phyloP scores from a whole-genome alignment of 2,329 filamentous ascomycete genomes.

The Didymella lethalis region DNA sequence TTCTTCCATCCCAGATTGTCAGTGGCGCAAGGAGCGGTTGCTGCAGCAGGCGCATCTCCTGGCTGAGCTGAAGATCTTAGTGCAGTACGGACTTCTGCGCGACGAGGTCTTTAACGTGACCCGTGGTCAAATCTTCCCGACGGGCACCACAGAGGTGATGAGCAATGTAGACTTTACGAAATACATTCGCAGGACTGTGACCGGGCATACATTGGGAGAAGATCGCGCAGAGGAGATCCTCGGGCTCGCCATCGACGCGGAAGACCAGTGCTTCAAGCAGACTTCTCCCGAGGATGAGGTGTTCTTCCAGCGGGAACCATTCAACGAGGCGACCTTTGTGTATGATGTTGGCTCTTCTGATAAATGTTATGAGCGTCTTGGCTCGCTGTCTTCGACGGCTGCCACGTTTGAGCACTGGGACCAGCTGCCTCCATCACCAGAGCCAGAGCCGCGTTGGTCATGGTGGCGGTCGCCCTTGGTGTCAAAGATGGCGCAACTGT shows the following conservation, averaged over 20 bases:
- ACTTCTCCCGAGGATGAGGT: constrained; percentile 3
- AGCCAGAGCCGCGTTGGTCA: background rate
- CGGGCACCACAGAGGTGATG: background rate
- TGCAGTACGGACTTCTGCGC: background rate
- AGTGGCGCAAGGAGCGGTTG: constrained; percentile 6
- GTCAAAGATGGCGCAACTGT: background rate
- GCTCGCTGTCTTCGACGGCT: background rate
- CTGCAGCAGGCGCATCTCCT: constrained; percentile 3
- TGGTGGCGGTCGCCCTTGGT: constrained; percentile 1
- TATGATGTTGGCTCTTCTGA: constrained; percentile 3
- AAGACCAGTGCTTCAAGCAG: background rate
- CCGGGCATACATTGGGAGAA: background rate
- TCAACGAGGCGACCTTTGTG: background rate
- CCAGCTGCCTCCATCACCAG: background rate
- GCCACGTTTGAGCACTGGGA: background rate
- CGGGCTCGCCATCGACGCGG: background rate
- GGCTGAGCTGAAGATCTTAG: constrained; percentile 3
- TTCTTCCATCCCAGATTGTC: too few species aligned
- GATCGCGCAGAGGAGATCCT: constrained; percentile 1
- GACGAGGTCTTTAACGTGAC: background rate
- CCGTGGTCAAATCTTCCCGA: constrained; percentile 8
- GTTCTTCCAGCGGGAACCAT: constrained; percentile 4
- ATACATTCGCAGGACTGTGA: constrained; percentile 2
- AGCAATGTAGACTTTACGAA: background rate
- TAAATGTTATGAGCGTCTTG: background rate